A percentile compares a stretch with the other conserved stretches of the same genome.
phyloP scores from a whole-genome alignment of 164 flowering plant species.

The Nymphaea thermarum region DNA sequence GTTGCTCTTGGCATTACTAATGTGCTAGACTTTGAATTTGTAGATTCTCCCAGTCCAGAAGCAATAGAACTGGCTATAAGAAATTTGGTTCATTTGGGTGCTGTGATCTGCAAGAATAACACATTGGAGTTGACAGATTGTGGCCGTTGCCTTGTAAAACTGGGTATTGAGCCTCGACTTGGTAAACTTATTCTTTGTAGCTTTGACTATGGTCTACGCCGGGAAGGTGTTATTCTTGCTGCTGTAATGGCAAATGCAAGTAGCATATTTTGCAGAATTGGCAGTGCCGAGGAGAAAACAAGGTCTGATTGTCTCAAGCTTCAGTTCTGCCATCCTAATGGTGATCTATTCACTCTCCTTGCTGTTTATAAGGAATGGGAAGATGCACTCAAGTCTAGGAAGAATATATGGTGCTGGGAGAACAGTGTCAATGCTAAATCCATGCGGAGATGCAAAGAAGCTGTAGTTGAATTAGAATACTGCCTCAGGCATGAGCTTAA shows the following conservation, averaged over 20 bases:
- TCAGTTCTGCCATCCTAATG: constrained; percentile 70
- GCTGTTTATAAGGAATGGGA: constrained; percentile 93
- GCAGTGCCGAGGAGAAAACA: constrained; percentile 53
- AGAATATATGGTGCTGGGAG: constrained; percentile 86
- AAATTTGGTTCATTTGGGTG: constrained; percentile 81
- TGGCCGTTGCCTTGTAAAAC: constrained; percentile 51
- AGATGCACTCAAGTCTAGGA: constrained; percentile 22
- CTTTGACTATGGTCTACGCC: constrained; percentile 31
- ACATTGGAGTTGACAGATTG: constrained; percentile 44
- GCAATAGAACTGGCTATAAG: constrained; percentile 79
- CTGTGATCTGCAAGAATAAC: constrained; percentile 27
- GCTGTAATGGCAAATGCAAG: constrained; percentile 93
- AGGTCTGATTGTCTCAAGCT: constrained; percentile 83
- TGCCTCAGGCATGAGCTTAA: constrained; percentile 59
- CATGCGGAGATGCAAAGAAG: constrained; percentile 77
- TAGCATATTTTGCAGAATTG: constrained; percentile 93
- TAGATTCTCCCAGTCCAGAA: constrained; percentile 69
- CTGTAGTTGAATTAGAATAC: constrained; percentile 59
- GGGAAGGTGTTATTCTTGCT: constrained; percentile 88
- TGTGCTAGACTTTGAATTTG: constrained; percentile 64
- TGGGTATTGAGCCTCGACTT: constrained; percentile 90
- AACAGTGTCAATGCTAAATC: constrained; percentile 92
- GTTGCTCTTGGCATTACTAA: constrained; percentile 64
- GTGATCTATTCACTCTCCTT: constrained; percentile 89
- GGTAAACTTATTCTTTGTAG: constrained; percentile 71